Base-by-base conservation (phyloP, 139 green algal species). In the Chlorella sp. region DNA sequence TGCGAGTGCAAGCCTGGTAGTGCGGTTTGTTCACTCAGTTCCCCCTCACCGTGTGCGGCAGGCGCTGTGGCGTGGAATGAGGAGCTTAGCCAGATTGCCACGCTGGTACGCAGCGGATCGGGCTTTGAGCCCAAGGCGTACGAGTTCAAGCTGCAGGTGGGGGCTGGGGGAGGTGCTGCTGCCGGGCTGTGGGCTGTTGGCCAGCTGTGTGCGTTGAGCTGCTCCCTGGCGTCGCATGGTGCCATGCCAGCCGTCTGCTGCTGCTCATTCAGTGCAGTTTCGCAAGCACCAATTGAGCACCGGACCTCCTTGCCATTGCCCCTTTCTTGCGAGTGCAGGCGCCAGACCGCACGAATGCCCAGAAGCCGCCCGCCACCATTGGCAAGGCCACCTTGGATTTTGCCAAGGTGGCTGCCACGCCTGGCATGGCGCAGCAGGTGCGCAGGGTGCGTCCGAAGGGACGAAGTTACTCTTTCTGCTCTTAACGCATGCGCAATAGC, bases 91-190 rank as follows among this genome's bases (percentile, higher is more conserved):
- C 82, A 94, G 68, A 91, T 95, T 21, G 86, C 91, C 7, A 95
- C 87, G 11, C 86, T 95, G 20, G 84, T 88, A 57, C 84, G 79
- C 56, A 76, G 91, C 16, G 79, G 78, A 1, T 88, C 85, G 4
- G 84, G 86, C 21, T 90, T 85, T 74, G 90, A 95, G 62, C 17
- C 81, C 3, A 95, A 95, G 87, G 87, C 93, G 21, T 94, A 93
- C 83, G 76, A 87, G 51, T 89, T 94, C 78, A 91, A 92, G 73
- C 73, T 94, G 28, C 89, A 94, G 71, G 88, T 92, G 39, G 84
- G 88, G 5, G 69, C 38, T 11, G 85, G 84, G 47, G 67, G 18
- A 55, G 7, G 7, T 55, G 44, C 44, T 60, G 51, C 51, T 23
- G 11, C 13, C 2, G 51, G 44, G 44, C 44, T 51, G 44, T 16